Base-by-base conservation (phyloP, 2,329 filamentous ascomycete species). In the Aspergillus ustus region DNA sequence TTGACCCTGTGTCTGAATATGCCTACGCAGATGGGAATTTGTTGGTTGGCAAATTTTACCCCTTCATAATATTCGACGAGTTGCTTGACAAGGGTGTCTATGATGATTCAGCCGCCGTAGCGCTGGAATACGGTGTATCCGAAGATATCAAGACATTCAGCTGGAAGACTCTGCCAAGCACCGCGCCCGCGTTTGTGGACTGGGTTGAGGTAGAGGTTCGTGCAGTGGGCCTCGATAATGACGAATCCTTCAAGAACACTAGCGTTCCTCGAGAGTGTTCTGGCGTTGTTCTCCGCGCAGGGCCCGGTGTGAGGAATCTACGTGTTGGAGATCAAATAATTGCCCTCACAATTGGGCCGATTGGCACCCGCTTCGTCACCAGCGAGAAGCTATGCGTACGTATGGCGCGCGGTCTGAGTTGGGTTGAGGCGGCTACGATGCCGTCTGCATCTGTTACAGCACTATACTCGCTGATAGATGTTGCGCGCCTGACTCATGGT, bases 211-310 rank as follows among this genome's bases (percentile, higher is more conserved):
- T 58, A 1, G 29, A 58, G 37, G 44, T 46, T 11, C 13, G 64
- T 13, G 67, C 66, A 2, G 66, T 66, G 15, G 72, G 71, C 13
- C 28, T 73, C 44, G 70, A 71, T 43, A 72, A 73, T 61, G 66
- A 61, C 56, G 67, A 71, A 58, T 50, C 69, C 31, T 29, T 66
- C 44, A 62, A 62, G 17, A 22, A 34, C 20, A 20, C 51, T 2
- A 53, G 54, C 2, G 57, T 72, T 22, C 72, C 72, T 1, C 45
- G 61, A 3, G 72, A 74, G 45, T 60, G 49, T 1, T 58, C 63
- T 17, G 72, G 73, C 2, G 57, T 70, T 40, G 63, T 74, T 4
- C 54, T 29, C 1, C 63, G 63, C 1, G 53, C 69, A 7, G 73
- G 72, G 0, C 51, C 64, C 0, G 40, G 63, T 0, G 72, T 73